Percentiles rank a stretch among this genome's conserved stretches.
phyloP scores from a whole-genome alignment of 176 grass and related monocot species.

The Rhipidocladum racemiflorum region DNA sequence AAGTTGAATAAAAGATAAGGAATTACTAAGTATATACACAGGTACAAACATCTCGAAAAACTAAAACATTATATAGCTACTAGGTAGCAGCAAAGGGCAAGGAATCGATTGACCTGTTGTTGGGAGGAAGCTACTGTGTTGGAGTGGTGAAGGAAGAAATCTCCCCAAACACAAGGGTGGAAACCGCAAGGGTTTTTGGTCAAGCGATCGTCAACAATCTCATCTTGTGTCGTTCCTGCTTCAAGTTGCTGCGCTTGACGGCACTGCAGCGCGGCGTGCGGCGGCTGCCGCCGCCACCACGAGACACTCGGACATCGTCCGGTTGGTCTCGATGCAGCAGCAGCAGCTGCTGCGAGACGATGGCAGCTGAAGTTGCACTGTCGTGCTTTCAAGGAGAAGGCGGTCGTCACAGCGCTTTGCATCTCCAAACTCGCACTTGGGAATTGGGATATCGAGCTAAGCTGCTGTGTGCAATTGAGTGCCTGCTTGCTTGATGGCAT shows the following conservation, averaged over 20 bases:
- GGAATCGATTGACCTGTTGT: background rate
- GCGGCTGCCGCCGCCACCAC: background rate
- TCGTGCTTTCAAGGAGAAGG: background rate
- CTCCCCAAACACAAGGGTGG: conserved; percentile 17
- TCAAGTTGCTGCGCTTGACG: background rate
- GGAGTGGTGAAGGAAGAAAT: conserved; percentile 25
- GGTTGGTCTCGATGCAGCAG: background rate
- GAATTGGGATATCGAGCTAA: too few relatives aligned
- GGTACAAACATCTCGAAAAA: too few relatives aligned
- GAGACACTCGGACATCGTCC: background rate
- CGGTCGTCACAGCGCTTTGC: background rate
- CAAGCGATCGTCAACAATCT: background rate
- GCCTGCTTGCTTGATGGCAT: too few relatives aligned
- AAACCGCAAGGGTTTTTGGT: background rate
- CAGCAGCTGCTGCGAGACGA: too few relatives aligned
- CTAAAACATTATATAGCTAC: background rate
- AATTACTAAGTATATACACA: too few relatives aligned
- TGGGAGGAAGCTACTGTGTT: background rate
- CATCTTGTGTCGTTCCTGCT: background rate
- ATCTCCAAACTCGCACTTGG: background rate
- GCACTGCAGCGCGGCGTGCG: background rate
- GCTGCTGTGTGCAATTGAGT: too few relatives aligned
- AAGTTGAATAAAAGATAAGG: too few relatives aligned
- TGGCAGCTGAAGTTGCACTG: background rate
- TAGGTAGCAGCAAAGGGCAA: background rate